phyloP scores from a whole-genome alignment of 169 alveolate genomes.

The Ophryocystis elektroscirrha region DNA sequence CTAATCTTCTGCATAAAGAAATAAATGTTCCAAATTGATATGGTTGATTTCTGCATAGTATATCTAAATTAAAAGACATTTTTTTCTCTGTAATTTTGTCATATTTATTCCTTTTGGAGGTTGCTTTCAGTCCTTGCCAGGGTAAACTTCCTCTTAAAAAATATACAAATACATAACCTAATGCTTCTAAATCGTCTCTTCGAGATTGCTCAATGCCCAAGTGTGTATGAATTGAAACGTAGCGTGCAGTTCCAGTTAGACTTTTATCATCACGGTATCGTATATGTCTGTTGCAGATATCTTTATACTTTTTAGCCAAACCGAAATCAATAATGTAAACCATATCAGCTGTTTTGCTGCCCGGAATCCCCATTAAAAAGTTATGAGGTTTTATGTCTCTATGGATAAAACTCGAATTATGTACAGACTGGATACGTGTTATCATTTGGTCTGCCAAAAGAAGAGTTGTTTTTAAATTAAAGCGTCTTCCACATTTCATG shows the following conservation, averaged over 20 bases:
- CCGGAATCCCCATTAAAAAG: constrained; percentile 63
- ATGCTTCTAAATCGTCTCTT: constrained; percentile 66
- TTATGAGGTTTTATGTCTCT: constrained; percentile 86
- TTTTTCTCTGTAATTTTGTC: constrained; percentile 88
- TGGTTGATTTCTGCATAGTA: constrained; percentile 29
- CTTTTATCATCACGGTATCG: constrained; percentile 84
- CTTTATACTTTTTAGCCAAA: constrained; percentile 77
- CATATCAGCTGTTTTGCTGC: constrained; percentile 52
- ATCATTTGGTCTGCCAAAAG: constrained; percentile 85
- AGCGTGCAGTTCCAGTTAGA: constrained; percentile 95
- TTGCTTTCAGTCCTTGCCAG: constrained; percentile 88
- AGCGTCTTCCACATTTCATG: constrained; percentile 68
- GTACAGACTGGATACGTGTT: constrained; percentile 60
- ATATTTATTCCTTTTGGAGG: constrained; percentile 78
- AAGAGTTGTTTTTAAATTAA: constrained; percentile 72
- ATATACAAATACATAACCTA: constrained; percentile 50
- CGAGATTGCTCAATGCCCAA: constrained; percentile 65
- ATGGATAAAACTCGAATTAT: constrained; percentile 68
- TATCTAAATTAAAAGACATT: constrained; percentile 80
- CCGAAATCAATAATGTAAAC: constrained; percentile 85
- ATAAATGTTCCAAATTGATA: constrained; percentile 42
- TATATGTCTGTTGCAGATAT: constrained; percentile 75
- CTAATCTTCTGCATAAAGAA: constrained; percentile 42
- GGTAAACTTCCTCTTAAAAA: constrained; percentile 77
- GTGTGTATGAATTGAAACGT: constrained; percentile 90